A percentile compares a stretch with the other conserved stretches of the same genome.
phyloP scores from a whole-genome alignment of 306 rosid species.

The Ammopiptanthus mongolicus region DNA sequence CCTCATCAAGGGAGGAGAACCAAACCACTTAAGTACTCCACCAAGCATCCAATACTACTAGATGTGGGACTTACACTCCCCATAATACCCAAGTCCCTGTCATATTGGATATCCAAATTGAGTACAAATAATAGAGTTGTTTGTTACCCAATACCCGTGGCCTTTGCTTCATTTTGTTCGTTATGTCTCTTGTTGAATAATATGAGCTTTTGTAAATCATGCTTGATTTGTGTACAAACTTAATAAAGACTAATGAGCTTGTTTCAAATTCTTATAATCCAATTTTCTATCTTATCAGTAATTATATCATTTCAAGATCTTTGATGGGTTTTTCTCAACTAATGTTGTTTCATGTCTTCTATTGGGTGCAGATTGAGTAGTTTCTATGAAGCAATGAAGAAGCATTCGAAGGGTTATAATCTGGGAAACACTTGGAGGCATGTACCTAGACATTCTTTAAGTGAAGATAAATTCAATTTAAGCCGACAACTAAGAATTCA shows the following conservation, averaged over 20 bases:
- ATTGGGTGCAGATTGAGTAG: constrained; percentile 14
- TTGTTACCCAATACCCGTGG: too few species aligned
- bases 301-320: not conserved
- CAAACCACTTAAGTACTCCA: too few species aligned
- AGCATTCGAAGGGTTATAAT: not conserved
- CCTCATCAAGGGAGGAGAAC: too few species aligned
- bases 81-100: too few species aligned
- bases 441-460: not conserved
- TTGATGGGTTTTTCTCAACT: not conserved
- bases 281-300: not conserved
- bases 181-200: too few species aligned
- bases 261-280: not conserved
- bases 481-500: not conserved
- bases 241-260: not conserved
- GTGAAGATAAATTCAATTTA: not conserved
- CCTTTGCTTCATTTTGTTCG: too few species aligned
- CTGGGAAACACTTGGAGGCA: not conserved
- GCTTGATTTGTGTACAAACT: not conserved
- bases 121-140: too few species aligned
- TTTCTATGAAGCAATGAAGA: not conserved
- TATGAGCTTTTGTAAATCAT: too few species aligned
- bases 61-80: too few species aligned
- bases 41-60: too few species aligned
- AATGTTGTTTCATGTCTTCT: not conserved
- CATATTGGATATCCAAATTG: too few species aligned